phyloP scores from a whole-genome alignment of 192 early-diverging fungal genomes.

The Glomus cerebriforme region DNA sequence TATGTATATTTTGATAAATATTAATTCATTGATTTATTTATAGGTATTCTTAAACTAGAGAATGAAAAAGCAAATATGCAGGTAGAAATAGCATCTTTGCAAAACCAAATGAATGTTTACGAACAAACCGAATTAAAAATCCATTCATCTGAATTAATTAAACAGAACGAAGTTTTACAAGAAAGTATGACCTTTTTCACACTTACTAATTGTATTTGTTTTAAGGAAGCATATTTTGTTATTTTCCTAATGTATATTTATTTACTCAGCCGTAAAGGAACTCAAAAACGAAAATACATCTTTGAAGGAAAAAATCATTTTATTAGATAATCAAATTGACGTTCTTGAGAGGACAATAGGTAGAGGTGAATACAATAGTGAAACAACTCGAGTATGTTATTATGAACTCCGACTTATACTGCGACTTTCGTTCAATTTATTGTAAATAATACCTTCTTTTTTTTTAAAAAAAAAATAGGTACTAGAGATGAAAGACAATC shows the following conservation, averaged over 20 bases:
- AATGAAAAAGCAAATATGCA: not conserved
- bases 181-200: not conserved
- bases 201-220: not conserved
- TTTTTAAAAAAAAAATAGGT: constrained; percentile 38
- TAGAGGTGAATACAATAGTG: constrained; percentile 60
- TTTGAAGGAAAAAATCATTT: not conserved
- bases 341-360: constrained; percentile 66
- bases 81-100: constrained; percentile 4
- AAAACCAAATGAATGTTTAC: constrained; percentile 5
- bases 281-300: constrained; percentile 10
- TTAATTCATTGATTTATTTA: not conserved
- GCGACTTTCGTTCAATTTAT: no score
- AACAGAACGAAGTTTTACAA: constrained; percentile 13
- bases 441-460: no score
- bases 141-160: constrained; percentile 8
- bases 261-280: not conserved
- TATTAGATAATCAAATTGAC: constrained; percentile 42
- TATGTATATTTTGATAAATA: no score
- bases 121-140: constrained; percentile 6
- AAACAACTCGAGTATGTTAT: constrained; percentile 49
- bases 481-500: constrained; percentile 77
- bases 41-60: not conserved
- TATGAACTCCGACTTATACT: not conserved
- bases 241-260: not conserved
- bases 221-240: not conserved